Evolutionary conservation across 1,139 yeast genomes (phyloP), one percentile per base, ranked within the genome.

Genomic region (Zygosaccharomyces sapae): DNA sequence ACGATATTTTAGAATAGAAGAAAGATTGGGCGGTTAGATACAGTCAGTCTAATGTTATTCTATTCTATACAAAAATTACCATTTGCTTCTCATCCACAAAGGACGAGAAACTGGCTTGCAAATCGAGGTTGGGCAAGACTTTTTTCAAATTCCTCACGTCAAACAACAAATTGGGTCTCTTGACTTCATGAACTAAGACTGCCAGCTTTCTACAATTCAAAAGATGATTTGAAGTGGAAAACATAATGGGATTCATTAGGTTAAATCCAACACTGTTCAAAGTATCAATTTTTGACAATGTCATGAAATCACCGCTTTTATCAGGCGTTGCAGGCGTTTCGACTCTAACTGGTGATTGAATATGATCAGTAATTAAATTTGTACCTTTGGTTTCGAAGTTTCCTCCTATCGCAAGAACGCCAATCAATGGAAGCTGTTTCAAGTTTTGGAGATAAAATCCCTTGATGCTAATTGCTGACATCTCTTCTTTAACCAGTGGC

Each of bases 201-300:
- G 27, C 36, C 16, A 54, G 44, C 27, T 36, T 33, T 38, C 43
- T 43, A 42, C 58, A 55, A 4, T 40, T 45, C 22, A 47, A 47
- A 39, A 59, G 44, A 41, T 54, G 52, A 43, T 59, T 59, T 61
- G 63, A 61, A 1, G 56, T 50, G 1, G 63, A 57, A 36, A 61
- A 59, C 5, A 46, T 52, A 8, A 57, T 46, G 1, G 58, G 51
- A 12, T 48, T 53, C 44, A 55, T 50, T 7, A 53, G 52, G 30
- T 48, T 51, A 4, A 52, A 37, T 9, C 43, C 42, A 5, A 25
- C 20, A 20, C 5, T n/a, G 24, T 36, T 25, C 8, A 36, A 36
- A 12, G 2, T 3, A 7, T 13, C 18, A 13, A 8, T 20, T n/a
- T 12, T 35, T 8, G 35, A 12, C 30, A 31, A 27, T 29, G 33